phyloP scores from a whole-genome alignment of 192 early-diverging fungal species.

The Backusella tarrabulga region DNA sequence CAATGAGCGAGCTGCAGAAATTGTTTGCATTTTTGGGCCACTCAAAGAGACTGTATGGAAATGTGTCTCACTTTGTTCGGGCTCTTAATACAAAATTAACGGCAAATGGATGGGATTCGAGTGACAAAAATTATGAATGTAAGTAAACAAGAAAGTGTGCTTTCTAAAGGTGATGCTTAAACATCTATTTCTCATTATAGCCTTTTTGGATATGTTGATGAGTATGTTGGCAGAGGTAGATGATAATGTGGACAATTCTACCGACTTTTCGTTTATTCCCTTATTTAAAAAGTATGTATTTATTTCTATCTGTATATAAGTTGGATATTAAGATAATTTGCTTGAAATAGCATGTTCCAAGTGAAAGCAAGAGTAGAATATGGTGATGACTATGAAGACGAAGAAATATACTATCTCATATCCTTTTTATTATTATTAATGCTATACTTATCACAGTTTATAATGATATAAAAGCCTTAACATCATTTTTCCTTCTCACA shows the following conservation, averaged over 20 bases:
- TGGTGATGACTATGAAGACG: constrained; percentile 3
- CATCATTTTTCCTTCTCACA: constrained; percentile 1
- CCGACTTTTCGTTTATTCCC: not conserved
- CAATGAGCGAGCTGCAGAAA: constrained; percentile 42
- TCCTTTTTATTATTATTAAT: constrained; percentile 21
- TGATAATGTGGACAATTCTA: not conserved
- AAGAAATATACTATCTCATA: constrained; percentile 31
- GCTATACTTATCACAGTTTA: not conserved
- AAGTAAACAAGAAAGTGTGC: not conserved
- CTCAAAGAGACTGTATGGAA: constrained; percentile 36
- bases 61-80: constrained; percentile 21
- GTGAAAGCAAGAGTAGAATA: constrained; percentile 16
- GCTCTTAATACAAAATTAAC: constrained; percentile 18
- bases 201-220: constrained; percentile 21
- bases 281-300: not conserved
- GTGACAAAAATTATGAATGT: constrained; percentile 24
- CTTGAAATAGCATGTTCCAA: constrained; percentile 17
- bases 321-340: not conserved
- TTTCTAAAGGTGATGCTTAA: not conserved
- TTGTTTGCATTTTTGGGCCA: constrained; percentile 39
- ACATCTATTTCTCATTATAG: not conserved
- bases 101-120: constrained; percentile 10
- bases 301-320: not conserved
- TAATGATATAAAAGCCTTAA: not conserved
- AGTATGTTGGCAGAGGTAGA: constrained; percentile 10